phyloP scores from a whole-genome alignment of 495 filamentous ascomycete genomes.

The Diplogelasinospora grovesii region DNA sequence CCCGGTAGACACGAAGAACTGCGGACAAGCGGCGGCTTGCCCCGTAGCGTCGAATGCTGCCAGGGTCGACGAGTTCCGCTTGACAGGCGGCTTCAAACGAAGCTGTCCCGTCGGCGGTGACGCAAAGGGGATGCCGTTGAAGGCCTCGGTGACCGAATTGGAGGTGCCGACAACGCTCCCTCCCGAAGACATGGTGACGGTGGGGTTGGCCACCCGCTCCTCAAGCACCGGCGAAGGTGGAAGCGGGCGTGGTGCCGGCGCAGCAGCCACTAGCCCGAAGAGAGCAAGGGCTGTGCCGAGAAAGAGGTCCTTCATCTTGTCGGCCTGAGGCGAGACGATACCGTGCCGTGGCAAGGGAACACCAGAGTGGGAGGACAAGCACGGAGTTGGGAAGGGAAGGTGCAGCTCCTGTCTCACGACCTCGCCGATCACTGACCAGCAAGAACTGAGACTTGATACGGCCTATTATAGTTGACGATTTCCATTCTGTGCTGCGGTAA shows the following conservation, averaged over 20 bases:
- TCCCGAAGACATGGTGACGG: conserved; percentile 39
- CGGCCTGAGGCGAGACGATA: neutral
- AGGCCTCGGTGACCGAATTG: conserved; percentile 30
- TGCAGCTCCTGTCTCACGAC: no score
- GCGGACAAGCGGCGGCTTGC: conserved; percentile 46
- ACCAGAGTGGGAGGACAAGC: neutral
- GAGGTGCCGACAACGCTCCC: conserved; percentile 46
- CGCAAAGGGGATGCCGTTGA: conserved; percentile 45
- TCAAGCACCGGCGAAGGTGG: conserved; percentile 26
- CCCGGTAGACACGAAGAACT: conserved; percentile 44
- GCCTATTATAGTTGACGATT: no score
- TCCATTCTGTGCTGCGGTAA: no score
- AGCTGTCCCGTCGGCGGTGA: conserved; percentile 35
- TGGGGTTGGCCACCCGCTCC: conserved; percentile 35
- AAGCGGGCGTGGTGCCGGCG: conserved; percentile 25
- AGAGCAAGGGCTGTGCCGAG: conserved; percentile 17
- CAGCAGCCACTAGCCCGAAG: conserved; percentile 20
- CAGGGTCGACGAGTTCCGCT: conserved; percentile 31
- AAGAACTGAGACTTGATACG: no score
- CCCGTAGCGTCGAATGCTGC: conserved; percentile 47
- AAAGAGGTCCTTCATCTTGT: conserved; percentile 26
- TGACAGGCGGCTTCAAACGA: conserved; percentile 38
- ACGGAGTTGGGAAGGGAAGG: neutral
- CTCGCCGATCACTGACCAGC: no score
- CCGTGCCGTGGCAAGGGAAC: no score